A percentile compares a stretch with the other conserved stretches of the same genome.
Evolutionary conservation across 305 asterid species (phyloP).

Genomic region (Fraxinus ornus): DNA sequence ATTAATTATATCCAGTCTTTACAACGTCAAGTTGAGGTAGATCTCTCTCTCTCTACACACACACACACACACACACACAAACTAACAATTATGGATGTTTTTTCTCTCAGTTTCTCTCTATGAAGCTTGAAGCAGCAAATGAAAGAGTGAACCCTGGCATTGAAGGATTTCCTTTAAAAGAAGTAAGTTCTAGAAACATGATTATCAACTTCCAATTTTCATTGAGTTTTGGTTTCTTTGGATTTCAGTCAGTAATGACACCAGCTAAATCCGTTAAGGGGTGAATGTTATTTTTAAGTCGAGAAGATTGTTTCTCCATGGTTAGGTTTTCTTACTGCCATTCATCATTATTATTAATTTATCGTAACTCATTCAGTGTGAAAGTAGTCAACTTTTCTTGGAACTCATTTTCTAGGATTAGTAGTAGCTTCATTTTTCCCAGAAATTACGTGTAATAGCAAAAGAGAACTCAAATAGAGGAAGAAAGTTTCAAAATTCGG

Average conservation of each 20-base stretch:
- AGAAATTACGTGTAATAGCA: not conserved
- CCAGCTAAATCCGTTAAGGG: not conserved
- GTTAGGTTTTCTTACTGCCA: not conserved
- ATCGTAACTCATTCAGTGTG: not conserved
- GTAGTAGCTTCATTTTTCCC: not conserved
- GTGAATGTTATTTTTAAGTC: not conserved
- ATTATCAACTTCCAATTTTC: slow-evolving; percentile 11
- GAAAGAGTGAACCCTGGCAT: slow-evolving; percentile 52
- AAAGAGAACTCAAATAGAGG: not conserved
- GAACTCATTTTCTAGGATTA: not conserved
- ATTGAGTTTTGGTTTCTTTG: not conserved
- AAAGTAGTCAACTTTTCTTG: not conserved
- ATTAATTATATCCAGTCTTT: slow-evolving; percentile 87
- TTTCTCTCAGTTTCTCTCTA: slow-evolving; percentile 71
- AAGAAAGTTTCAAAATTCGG: not conserved
- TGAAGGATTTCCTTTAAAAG: slow-evolving; percentile 84
- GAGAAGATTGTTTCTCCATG: not conserved
- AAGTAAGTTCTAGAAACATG: slow-evolving; percentile 50
- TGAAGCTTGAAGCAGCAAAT: slow-evolving; percentile 94
- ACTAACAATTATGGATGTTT: slow-evolving; percentile 17
- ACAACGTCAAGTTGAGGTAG: slow-evolving; percentile 91
- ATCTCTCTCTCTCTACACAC: not conserved
- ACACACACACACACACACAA: not conserved
- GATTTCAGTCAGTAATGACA: slow-evolving; percentile 1
- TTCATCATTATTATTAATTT: not conserved